Evolutionary conservation across 225 moss, liverwort and hornwort genomes (phyloP).

Genomic region (Marchantia polymorpha): DNA sequence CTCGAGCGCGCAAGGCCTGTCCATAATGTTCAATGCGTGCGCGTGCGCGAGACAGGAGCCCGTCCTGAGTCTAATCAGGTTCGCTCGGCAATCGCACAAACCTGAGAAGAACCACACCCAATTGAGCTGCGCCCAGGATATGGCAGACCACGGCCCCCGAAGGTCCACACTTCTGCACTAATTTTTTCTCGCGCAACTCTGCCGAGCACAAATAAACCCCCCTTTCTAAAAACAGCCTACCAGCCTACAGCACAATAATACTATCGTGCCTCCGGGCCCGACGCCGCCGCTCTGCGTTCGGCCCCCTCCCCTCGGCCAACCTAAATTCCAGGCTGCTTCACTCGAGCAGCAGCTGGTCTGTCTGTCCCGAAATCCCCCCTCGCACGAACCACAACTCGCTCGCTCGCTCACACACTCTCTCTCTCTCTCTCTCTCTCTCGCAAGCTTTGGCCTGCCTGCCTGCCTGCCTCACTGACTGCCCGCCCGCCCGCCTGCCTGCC

Average conservation of each 20-base stretch:
- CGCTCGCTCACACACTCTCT: constrained; percentile 16
- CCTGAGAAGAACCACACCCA: constrained; percentile 24
- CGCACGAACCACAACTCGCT: constrained; percentile 25
- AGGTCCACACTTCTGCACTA: constrained; percentile 15
- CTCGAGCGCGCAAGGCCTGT: constrained; percentile 6
- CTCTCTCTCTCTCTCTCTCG: constrained; percentile 15
- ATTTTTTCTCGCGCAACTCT: constrained; percentile 31
- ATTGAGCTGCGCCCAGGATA: constrained; percentile 28
- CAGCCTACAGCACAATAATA: constrained; percentile 23
- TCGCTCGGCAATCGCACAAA: constrained; percentile 21
- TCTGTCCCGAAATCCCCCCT: constrained; percentile 23
- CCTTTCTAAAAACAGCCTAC: constrained; percentile 15
- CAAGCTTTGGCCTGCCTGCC: background rate
- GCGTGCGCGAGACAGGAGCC: background rate
- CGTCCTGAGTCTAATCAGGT: constrained; percentile 21
- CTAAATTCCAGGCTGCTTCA: constrained; percentile 44
- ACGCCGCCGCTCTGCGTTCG: constrained; percentile 37
- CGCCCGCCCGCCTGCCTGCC: background rate
- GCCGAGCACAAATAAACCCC: constrained; percentile 5
- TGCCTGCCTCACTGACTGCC: background rate
- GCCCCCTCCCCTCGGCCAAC: constrained; percentile 34
- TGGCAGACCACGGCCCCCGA: constrained; percentile 26
- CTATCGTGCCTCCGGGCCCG: constrained; percentile 43
- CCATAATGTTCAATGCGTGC: constrained; percentile 19
- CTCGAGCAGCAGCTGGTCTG: constrained; percentile 16